Conservation (phyloP, 2,329 filamentous ascomycete genomes). For the Aspergillus chevalieri region DNA sequence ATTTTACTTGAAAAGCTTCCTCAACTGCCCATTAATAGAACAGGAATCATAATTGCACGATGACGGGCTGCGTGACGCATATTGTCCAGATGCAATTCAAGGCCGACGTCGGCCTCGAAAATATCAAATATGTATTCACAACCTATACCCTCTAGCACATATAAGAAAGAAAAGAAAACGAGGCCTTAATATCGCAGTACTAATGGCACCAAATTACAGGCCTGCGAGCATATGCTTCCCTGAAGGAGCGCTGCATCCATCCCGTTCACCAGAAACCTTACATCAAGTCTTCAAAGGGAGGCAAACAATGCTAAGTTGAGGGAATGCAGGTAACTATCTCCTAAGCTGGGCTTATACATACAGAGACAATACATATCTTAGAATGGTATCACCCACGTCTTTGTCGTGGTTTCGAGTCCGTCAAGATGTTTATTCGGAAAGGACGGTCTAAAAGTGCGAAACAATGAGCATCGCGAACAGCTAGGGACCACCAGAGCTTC, state of each 20-base stretch:
- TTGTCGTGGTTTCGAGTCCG: neutral
- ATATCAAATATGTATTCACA: neutral
- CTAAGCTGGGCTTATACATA: neutral
- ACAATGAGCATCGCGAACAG: neutral
- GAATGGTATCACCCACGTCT: neutral
- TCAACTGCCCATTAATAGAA: too few species aligned
- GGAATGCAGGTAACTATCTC: neutral
- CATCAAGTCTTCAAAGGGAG: neutral
- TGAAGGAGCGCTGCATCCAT: neutral
- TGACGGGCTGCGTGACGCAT: neutral
- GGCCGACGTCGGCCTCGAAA: neutral
- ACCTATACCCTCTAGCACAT: neutral
- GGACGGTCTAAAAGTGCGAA: neutral
- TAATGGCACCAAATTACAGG: neutral
- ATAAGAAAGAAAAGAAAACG: neutral
- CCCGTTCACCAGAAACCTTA: neutral
- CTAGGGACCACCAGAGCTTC: neutral
- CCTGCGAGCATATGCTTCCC: neutral
- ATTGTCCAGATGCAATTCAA: neutral
- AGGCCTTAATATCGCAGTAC: neutral
- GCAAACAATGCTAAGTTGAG: neutral
- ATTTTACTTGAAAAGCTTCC: too few species aligned
- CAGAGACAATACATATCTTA: neutral
- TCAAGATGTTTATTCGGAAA: slow-evolving; percentile 1
- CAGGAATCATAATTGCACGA: too few species aligned